Percentiles rank a stretch among this genome's conserved stretches.
Evolutionary conservation across 306 rosid species (phyloP).

Genomic region (Clitoria ternatea): DNA sequence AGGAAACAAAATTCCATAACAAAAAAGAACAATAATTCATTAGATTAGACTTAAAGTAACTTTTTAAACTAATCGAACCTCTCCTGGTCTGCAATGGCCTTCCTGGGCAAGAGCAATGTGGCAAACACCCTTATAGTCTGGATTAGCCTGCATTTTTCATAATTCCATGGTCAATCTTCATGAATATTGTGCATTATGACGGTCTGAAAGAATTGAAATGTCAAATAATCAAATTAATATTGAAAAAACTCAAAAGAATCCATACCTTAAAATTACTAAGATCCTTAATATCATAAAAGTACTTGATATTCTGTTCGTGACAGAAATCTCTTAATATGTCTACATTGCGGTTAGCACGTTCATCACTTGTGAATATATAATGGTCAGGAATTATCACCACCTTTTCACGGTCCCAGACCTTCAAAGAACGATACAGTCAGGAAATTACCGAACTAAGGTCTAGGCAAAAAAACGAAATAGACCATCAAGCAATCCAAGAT

Average conservation of each 20-base stretch:
- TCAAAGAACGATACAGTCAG: constrained; percentile 22
- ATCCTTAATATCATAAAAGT: constrained; percentile 93
- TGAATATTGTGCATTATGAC: not conserved
- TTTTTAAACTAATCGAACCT: constrained; percentile 48
- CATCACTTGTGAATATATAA: constrained; percentile 86
- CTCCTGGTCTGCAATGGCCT: constrained; percentile 99
- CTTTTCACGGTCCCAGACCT: constrained; percentile 98
- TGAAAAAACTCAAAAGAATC: not conserved
- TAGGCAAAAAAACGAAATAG: not conserved
- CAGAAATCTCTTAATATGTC: constrained; percentile 92
- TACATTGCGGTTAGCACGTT: constrained; percentile 93
- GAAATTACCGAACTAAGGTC: not conserved
- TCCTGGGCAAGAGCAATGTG: constrained; percentile 97
- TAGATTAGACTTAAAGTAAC: not conserved
- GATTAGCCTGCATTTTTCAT: constrained; percentile 72
- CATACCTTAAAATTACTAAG: constrained; percentile 81
- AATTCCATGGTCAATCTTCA: not conserved
- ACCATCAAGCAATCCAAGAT: not conserved
- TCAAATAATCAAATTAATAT: not conserved
- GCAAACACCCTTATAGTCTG: constrained; percentile 97
- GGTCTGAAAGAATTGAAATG: constrained; percentile 9
- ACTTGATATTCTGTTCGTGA: constrained; percentile 80
- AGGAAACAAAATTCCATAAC: constrained; percentile 14
- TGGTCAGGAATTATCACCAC: constrained; percentile 91
- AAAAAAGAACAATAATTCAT: constrained; percentile 2